Base-by-base conservation (phyloP, 73 alveolate species). In the Stentor roeselii region DNA sequence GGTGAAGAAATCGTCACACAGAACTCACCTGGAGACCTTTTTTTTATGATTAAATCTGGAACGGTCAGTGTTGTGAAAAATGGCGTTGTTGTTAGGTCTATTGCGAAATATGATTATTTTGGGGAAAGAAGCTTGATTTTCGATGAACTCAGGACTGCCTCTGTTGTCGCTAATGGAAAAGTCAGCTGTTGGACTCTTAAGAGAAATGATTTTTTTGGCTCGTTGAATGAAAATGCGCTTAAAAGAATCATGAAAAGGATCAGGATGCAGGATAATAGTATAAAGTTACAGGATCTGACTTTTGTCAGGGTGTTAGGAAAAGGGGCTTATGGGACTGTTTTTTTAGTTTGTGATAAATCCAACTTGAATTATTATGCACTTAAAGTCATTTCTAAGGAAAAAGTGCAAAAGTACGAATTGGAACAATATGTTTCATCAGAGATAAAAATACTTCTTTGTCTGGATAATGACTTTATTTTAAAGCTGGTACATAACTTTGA, bases 121-220 rank as follows among this genome's bases (percentile, higher is more conserved):
- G 93, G 94, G 6, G 91, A 76, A 35, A 75, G 86, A 75, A 58
- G 93, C 30, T 78, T 89, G 50, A 59, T 89, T 39, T 38, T 83
- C 36, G 87, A 88, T 37, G 93, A 75, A 31, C 89, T 89, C 40
- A 76, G 94, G 34, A 59, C 90, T 60, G 94, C 94, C 21, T 61
- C 93, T 3, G 93, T 88, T 3, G 86, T 21, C 60, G 94, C 94
- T 36, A 40, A 87, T 40, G 93, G 93, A 27, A 83, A 67, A 60
- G 32, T 74, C 39, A 87, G 31, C 34, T 76, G 84, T 14, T 83
- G 89, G 76, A 85, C 93, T 76, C 38, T 88, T 58, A 36, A 84
- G 36, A 59, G 78, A 30, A 42, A 30, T 37, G 86, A 78, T 35
- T 85, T 88, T 32, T 82, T 85, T 39, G 84, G 39, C 40, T 59